Conservation (phyloP, 2,329 filamentous ascomycete species). For the Myriosclerotinia duriaeana region DNA sequence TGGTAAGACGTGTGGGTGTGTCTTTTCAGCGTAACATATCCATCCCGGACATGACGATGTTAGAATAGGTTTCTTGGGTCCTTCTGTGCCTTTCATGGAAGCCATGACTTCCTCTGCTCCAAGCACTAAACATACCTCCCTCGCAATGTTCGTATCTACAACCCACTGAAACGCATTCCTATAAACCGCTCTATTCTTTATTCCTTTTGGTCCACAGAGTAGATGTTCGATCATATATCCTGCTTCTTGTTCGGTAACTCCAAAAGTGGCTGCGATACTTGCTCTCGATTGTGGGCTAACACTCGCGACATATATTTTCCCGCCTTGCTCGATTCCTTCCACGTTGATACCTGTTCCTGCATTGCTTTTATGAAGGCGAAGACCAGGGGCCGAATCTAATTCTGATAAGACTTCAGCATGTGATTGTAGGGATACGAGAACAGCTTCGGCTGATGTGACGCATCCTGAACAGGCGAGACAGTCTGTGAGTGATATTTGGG, state of each 20-base stretch:
- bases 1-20: conserved; percentile 87
- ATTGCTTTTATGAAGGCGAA: conserved; percentile 34
- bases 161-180: conserved; percentile 84
- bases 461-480: conserved; percentile 97
- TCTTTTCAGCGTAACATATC: conserved; percentile 99
- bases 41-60: conserved; percentile 93
- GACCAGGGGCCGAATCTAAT: conserved; percentile 64
- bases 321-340: conserved; percentile 54
- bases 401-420: conserved; percentile 86
- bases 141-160: conserved; percentile 80
- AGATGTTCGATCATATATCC: conserved; percentile 82
- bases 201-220: conserved; percentile 66
- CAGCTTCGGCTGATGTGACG: conserved; percentile 94
- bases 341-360: conserved; percentile 44
- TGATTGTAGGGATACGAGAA: conserved; percentile 92
- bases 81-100: conserved; percentile 34
- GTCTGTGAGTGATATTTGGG: conserved; percentile 93
- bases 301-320: conserved; percentile 87
- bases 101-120: conserved; percentile 69
- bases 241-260: conserved; percentile 69
- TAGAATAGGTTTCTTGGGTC: conserved; percentile 60
- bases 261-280: conserved; percentile 81
- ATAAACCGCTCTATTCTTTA: conserved; percentile 68
- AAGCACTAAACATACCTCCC: conserved; percentile 79
- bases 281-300: conserved; percentile 89